Evolutionary conservation across 2,329 filamentous ascomycete species (phyloP), one percentile per base, ranked within the genome.

Genomic region (Blastomyces gilchristii): DNA sequence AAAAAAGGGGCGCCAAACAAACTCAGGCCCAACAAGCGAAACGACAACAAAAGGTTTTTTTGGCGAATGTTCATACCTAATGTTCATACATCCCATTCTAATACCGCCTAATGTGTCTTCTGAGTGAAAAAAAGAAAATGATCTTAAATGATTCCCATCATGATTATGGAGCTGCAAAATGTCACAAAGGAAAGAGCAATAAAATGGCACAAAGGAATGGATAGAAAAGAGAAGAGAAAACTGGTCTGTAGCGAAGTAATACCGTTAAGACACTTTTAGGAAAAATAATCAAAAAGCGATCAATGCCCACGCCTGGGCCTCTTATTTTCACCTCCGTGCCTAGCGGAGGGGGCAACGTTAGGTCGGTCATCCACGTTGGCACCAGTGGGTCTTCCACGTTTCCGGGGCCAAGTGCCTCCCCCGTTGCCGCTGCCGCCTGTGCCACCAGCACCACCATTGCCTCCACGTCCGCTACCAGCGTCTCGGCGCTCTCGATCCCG

Each of bases 251-350:
- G 28, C 12, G 11, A 43, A 22, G 12, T 43, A 45, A 28, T 41
- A 25, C 45, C 58, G 18, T 25, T 11, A 14, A 47, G 5, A 54
- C 39, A 54, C 39, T 22, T 12, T 16, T 12, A 60, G 28, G 0
- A 60, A 28, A 53, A 28, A 18, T 2, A 39, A 39, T 9, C 34
- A 12, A 22, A 54, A 61, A 63, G 22, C 6, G 5, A 58, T 63
- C 61, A 63, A 63, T 58, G 50, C 50, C 60, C 65, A 59, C 66
- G 63, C 66, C 67, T 75, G 56, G 73, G 64, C 65, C 70, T 62
- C 64, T 64, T 69, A 59, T 57, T 65, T 39, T 66, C 68, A 65
- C 53, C 67, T 49, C 63, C 65, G 18, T 60, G 60, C 58, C 66
- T 64, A 52, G 61, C 58, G 14, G 59, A 47, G 11, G 37, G 52